Evolutionary conservation across 257 asterid species (phyloP).

Genomic region (Fraxinus cuspidata): DNA sequence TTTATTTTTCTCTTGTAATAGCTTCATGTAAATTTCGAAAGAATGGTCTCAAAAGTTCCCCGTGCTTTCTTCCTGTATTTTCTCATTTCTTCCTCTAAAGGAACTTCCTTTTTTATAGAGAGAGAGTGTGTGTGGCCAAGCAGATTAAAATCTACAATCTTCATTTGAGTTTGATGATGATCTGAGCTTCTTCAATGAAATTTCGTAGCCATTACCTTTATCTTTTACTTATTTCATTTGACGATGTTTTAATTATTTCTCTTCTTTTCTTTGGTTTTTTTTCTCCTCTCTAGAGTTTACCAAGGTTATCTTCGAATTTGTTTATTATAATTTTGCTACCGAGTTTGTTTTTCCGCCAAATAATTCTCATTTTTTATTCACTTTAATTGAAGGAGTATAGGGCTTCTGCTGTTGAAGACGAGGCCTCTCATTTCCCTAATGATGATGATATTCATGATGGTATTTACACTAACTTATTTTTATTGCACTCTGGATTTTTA

Average conservation of each 20-base stretch:
- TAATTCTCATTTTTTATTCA: background rate
- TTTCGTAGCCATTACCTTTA: too few relatives aligned
- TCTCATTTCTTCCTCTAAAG: too few relatives aligned
- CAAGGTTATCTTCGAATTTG: slow-evolving; percentile 49
- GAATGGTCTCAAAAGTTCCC: background rate
- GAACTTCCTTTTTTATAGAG: too few relatives aligned
- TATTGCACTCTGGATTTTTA: background rate
- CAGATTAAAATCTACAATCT: too few relatives aligned
- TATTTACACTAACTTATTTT: background rate
- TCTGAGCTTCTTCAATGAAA: too few relatives aligned
- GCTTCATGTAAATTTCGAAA: background rate
- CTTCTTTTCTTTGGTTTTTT: too few relatives aligned
- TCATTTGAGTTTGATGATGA: too few relatives aligned
- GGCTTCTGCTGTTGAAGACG: slow-evolving; percentile 47
- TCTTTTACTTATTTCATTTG: too few relatives aligned
- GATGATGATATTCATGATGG: slow-evolving; percentile 79
- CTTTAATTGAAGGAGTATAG: slow-evolving; percentile 41
- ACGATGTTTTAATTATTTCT: too few relatives aligned
- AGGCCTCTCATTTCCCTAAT: slow-evolving; percentile 44
- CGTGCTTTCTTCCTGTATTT: too few relatives aligned
- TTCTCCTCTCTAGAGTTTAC: slow-evolving; percentile 39
- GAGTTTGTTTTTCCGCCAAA: background rate
- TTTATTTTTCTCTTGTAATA: background rate
- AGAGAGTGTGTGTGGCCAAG: too few relatives aligned
- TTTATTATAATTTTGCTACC: background rate